These are phyloP conservation scores for Xylaria sp. DNA, from an alignment of 2,329 filamentous ascomycete species.

Conservation along the genomic window DNA sequence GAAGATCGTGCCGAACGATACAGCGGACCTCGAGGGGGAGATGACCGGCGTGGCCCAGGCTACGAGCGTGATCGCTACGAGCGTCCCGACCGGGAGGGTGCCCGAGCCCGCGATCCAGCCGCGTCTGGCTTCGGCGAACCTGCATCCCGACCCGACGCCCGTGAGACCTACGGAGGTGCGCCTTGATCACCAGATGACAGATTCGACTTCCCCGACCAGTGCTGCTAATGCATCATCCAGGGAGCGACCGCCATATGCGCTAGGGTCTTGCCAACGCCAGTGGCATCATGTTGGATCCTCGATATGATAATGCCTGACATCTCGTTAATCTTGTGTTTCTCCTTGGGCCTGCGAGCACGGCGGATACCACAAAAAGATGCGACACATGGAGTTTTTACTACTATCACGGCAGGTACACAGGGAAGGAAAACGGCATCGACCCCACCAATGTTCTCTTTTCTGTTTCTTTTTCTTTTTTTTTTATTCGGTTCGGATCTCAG, in stretches of 20 bases:
- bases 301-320: slow-evolving; percentile 21
- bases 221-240: slow-evolving; percentile 32
- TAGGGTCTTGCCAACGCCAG: slow-evolving; percentile 18
- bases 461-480: slow-evolving; percentile 19
- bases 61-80: slow-evolving; percentile 47
- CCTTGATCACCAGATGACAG: slow-evolving; percentile 28
- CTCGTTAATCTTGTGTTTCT: slow-evolving; percentile 32
- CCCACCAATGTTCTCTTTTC: slow-evolving; percentile 33
- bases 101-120: slow-evolving; percentile 45
- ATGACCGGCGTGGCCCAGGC: slow-evolving; percentile 31
- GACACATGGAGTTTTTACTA: slow-evolving; percentile 37
- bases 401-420: slow-evolving; percentile 41
- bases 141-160: slow-evolving; percentile 45
- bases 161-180: slow-evolving; percentile 48
- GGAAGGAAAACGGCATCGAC: slow-evolving; percentile 39
- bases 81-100: slow-evolving; percentile 46
- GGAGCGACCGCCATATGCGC: slow-evolving; percentile 25
- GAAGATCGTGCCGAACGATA: slow-evolving; percentile 37
- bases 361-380: slow-evolving; percentile 37
- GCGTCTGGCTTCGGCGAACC: slow-evolving; percentile 46
- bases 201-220: slow-evolving; percentile 23
- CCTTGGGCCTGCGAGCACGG: slow-evolving; percentile 34
- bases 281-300: slow-evolving; percentile 22
- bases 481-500: slow-evolving; percentile 26
- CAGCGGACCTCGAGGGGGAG: slow-evolving; percentile 26